Percentiles rank a stretch among this genome's conserved stretches.
Conservation (phyloP, 2,329 filamentous ascomycete genomes). For the Aspergillus floridensis region DNA sequence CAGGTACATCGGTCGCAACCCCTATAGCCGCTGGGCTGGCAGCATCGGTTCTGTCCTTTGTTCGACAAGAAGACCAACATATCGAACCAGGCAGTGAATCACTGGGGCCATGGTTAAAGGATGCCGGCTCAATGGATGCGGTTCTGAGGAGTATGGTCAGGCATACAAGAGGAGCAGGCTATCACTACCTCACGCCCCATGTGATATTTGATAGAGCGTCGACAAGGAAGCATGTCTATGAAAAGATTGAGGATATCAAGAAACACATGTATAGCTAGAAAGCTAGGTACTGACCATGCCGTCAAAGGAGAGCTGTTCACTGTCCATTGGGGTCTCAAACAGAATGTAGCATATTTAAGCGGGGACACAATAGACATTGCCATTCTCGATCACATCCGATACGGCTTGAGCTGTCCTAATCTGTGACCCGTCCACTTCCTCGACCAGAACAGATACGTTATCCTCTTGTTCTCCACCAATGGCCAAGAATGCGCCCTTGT, state of each 20-base stretch:
- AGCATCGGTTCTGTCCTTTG: slow-evolving; percentile 12
- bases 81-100: slow-evolving; percentile 4
- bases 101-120: slow-evolving; percentile 12
- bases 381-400: slow-evolving; percentile 24
- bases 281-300: background rate
- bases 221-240: slow-evolving; percentile 12
- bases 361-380: slow-evolving; percentile 22
- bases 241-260: slow-evolving; percentile 1
- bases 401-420: slow-evolving; percentile 21
- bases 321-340: background rate
- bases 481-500: slow-evolving; percentile 25
- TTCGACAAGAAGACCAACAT: background rate
- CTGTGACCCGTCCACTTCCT: slow-evolving; percentile 26
- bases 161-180: slow-evolving; percentile 11
- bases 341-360: slow-evolving; percentile 11
- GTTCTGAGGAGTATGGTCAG: slow-evolving; percentile 14
- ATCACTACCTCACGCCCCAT: slow-evolving; percentile 15
- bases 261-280: slow-evolving; percentile 3
- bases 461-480: slow-evolving; percentile 19
- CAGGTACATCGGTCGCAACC: slow-evolving; percentile 16
- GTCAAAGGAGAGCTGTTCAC: background rate
- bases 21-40: slow-evolving; percentile 14
- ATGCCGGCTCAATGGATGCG: slow-evolving; percentile 11
- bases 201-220: slow-evolving; percentile 9
- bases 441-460: slow-evolving; percentile 22